phyloP scores from a whole-genome alignment of 352 stramenopile species.

The Phytophthora multivora region DNA sequence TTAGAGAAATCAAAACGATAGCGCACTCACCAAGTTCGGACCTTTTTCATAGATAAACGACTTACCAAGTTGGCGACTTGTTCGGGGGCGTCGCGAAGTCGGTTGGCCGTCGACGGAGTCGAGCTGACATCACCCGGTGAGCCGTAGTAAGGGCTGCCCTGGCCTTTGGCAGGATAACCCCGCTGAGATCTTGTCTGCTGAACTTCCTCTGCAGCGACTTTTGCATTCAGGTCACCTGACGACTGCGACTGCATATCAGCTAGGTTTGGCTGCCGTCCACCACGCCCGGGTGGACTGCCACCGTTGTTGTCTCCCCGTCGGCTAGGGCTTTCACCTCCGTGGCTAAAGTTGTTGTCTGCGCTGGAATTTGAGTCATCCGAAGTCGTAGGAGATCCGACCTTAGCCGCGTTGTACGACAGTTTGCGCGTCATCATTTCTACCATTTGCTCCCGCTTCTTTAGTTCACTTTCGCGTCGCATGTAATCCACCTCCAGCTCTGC shows the following conservation, averaged over 20 bases:
- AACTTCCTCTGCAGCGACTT: slow-evolving; percentile 37
- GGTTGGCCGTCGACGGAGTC: slow-evolving; percentile 32
- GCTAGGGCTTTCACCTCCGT: slow-evolving; percentile 40
- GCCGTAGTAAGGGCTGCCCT: slow-evolving; percentile 47
- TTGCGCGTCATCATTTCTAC: slow-evolving; percentile 84
- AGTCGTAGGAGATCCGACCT: slow-evolving; percentile 70
- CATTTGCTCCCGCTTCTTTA: slow-evolving; percentile 89
- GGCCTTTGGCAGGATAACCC: slow-evolving; percentile 45
- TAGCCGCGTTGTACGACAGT: slow-evolving; percentile 63
- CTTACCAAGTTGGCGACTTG: slow-evolving; percentile 60
- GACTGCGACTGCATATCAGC: slow-evolving; percentile 53
- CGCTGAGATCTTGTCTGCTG: slow-evolving; percentile 39
- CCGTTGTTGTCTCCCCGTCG: slow-evolving; percentile 47
- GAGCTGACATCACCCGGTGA: slow-evolving; percentile 34
- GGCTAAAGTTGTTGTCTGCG: slow-evolving; percentile 70
- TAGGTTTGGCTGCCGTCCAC: slow-evolving; percentile 27
- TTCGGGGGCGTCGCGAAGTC: slow-evolving; percentile 47
- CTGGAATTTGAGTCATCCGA: slow-evolving; percentile 82
- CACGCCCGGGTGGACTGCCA: slow-evolving; percentile 44
- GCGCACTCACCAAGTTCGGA: slow-evolving; percentile 7
- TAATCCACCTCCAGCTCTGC: slow-evolving; percentile 82
- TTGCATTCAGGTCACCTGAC: slow-evolving; percentile 41
- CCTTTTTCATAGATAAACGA: slow-evolving; percentile 23
- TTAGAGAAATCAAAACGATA: slow-evolving; percentile 7
- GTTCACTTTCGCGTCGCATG: slow-evolving; percentile 72